Conservation (phyloP, 306 rosid species). For the Luffa aegyptiaca region DNA sequence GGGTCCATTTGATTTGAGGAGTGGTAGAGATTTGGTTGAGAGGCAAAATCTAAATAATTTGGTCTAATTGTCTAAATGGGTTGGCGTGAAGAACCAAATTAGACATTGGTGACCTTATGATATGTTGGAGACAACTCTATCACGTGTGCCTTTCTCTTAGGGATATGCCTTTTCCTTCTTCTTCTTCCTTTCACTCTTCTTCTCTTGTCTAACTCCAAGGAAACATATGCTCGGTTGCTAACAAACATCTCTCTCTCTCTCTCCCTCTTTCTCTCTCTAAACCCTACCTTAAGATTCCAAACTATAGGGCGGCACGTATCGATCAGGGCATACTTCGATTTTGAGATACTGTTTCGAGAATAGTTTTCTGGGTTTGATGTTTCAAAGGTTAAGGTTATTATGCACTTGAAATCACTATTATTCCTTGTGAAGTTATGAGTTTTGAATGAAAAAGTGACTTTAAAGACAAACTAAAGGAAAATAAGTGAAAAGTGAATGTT, state of each 20-base stretch:
- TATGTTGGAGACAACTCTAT: not conserved
- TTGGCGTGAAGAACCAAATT: conserved; percentile 9
- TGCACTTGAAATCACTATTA: not conserved
- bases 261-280: not conserved
- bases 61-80: conserved; percentile 7
- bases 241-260: not conserved
- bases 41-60: not conserved
- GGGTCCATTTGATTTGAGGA: not conserved
- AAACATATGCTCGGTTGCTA: conserved; percentile 10
- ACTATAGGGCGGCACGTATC: not conserved
- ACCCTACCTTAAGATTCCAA: not conserved
- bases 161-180: not conserved
- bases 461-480: not conserved
- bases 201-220: conserved; percentile 5
- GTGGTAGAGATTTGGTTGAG: conserved; percentile 2
- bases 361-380: not conserved
- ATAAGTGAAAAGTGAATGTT: not conserved
- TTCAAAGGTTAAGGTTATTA: not conserved
- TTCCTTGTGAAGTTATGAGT: not conserved
- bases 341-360: not conserved
- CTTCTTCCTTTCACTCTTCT: not conserved
- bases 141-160: conserved; percentile 15
- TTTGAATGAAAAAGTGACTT: not conserved
- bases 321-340: not conserved
- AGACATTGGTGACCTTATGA: not conserved